Evolutionary conservation across 306 rosid species (phyloP).

Genomic region (Inga laurina): DNA sequence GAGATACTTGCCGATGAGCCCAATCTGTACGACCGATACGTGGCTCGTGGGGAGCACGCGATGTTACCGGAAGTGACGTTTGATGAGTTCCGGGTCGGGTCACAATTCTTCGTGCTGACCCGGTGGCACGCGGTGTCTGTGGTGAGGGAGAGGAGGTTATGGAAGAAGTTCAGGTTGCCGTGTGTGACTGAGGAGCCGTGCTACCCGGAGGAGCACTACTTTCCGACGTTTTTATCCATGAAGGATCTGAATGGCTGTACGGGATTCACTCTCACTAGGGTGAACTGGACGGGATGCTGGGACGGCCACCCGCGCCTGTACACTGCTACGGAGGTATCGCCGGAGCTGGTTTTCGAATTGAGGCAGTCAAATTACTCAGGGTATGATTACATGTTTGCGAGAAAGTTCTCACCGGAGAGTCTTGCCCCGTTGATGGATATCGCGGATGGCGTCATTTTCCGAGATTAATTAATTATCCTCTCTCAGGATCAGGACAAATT

Average conservation of each 20-base stretch:
- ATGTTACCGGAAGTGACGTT: conserved; percentile 67
- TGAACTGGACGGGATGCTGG: conserved; percentile 68
- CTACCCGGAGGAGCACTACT: conserved; percentile 74
- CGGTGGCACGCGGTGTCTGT: conserved; percentile 50
- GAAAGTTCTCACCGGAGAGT: conserved; percentile 68
- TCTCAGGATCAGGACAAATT: conserved; percentile 12
- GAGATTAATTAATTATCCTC: conserved; percentile 30
- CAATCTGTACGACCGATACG: conserved; percentile 47
- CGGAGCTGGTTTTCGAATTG: conserved; percentile 42
- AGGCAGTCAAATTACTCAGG: conserved; percentile 50
- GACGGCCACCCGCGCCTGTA: conserved; percentile 69
- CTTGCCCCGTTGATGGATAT: conserved; percentile 53
- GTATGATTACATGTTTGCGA: conserved; percentile 47
- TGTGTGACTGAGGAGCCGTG: conserved; percentile 52
- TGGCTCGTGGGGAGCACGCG: conserved; percentile 50
- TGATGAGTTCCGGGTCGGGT: conserved; percentile 61
- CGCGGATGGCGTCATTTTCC: conserved; percentile 58
- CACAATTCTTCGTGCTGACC: conserved; percentile 56
- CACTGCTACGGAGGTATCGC: conserved; percentile 46
- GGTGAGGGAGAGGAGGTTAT: conserved; percentile 45
- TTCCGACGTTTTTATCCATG: conserved; percentile 69
- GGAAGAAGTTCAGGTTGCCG: conserved; percentile 64
- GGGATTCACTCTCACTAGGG: conserved; percentile 63
- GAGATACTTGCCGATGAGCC: conserved; percentile 65
- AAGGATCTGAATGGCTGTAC: conserved; percentile 54